A percentile compares a stretch with the other conserved stretches of the same genome.
Conservation (phyloP, 805 yeast species). For the Tetrapisispora taiwanensis region DNA sequence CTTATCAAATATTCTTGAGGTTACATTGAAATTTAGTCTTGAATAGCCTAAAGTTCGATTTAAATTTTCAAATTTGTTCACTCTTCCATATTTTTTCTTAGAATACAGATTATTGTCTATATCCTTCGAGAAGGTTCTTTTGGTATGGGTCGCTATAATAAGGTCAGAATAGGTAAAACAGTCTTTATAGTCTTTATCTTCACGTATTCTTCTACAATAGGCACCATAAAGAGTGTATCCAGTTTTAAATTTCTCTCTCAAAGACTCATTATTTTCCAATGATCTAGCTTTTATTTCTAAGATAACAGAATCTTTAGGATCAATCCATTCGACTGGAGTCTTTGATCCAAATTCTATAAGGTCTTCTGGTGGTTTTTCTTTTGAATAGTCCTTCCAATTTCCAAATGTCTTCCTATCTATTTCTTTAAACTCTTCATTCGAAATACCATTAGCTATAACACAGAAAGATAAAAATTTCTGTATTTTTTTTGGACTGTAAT, state of each 20-base stretch:
- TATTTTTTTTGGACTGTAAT: slow-evolving; percentile 4
- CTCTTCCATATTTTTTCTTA: not conserved
- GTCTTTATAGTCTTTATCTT: slow-evolving; percentile 54
- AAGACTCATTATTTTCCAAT: slow-evolving; percentile 39
- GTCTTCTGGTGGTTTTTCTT: slow-evolving; percentile 33
- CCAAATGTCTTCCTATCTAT: slow-evolving; percentile 49
- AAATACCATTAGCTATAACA: slow-evolving; percentile 76
- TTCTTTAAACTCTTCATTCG: slow-evolving; percentile 46
- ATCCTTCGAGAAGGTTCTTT: not conserved
- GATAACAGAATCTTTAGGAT: slow-evolving; percentile 68
- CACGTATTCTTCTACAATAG: slow-evolving; percentile 55
- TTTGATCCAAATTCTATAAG: slow-evolving; percentile 47
- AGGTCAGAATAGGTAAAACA: slow-evolving; percentile 48
- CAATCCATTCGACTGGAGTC: slow-evolving; percentile 66
- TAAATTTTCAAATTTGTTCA: not conserved
- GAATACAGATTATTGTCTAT: too few species aligned
- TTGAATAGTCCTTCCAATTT: slow-evolving; percentile 45
- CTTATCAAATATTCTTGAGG: slow-evolving; percentile 34
- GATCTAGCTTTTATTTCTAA: slow-evolving; percentile 78
- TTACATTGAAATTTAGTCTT: slow-evolving; percentile 2
- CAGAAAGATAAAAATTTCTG: slow-evolving; percentile 55
- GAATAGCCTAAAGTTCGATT: not conserved
- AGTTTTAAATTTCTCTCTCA: slow-evolving; percentile 42
- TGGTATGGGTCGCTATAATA: not conserved
- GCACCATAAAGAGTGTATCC: slow-evolving; percentile 70